Conservation (phyloP, 2,329 filamentous ascomycete species). For the Dendrostoma leiphaemia region DNA sequence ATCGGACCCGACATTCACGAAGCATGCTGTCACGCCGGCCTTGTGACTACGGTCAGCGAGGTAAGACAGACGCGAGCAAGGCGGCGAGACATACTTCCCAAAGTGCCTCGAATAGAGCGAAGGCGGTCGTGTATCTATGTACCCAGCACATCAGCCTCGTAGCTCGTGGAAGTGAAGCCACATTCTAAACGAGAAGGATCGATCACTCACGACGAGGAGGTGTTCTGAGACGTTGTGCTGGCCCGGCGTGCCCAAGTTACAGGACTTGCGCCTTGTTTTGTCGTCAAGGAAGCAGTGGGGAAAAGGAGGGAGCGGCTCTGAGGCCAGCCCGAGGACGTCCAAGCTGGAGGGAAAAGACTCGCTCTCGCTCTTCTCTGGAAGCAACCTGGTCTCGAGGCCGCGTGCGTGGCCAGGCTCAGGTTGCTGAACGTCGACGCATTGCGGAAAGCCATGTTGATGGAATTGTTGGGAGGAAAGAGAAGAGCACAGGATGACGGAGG, state of each 20-base stretch:
- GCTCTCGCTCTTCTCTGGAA: not conserved
- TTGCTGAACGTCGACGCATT: not conserved
- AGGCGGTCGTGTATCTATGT: not conserved
- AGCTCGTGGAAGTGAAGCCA: not conserved
- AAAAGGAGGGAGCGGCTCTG: not conserved
- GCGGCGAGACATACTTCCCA: not conserved
- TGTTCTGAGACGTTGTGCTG: not conserved
- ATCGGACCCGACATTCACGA: constrained; percentile 61
- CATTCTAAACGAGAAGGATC: not conserved
- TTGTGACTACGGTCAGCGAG: constrained; percentile 16
- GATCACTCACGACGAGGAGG: not conserved
- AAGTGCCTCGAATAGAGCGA: not conserved
- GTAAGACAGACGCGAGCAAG: not conserved
- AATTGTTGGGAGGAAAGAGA: too few species aligned
- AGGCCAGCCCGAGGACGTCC: not conserved
- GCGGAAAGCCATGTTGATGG: not conserved
- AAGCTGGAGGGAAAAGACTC: not conserved
- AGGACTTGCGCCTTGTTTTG: too few species aligned
- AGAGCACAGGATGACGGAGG: too few species aligned
- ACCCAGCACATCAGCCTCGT: not conserved
- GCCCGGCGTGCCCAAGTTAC: too few species aligned
- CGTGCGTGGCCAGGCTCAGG: not conserved
- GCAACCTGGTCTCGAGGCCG: not conserved
- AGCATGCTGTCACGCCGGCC: constrained; percentile 51
- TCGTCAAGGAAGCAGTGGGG: not conserved